A percentile compares a stretch with the other conserved stretches of the same genome.
These are phyloP conservation scores for Phaeodactylum tricornutum DNA, from an alignment of 108 stramenopile species.

Conservation along the genomic window DNA sequence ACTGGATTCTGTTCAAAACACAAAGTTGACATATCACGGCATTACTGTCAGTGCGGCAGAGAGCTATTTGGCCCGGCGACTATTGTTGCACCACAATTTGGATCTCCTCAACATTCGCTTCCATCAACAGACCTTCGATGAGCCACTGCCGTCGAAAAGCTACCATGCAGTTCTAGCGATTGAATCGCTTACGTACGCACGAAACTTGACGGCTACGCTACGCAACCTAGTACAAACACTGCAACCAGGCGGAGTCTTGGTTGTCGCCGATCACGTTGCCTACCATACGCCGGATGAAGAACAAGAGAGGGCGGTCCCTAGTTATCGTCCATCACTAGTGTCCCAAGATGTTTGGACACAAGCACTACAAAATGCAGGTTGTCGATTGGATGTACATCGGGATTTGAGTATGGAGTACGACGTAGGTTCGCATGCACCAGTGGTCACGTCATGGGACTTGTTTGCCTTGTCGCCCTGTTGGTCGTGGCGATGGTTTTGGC, in stretches of 20 bases:
- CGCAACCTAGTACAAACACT: slow-evolving; percentile 12
- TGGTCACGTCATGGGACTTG: too few relatives aligned
- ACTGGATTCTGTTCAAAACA: not conserved
- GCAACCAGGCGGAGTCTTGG: slow-evolving; percentile 14
- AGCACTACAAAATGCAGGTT: not conserved
- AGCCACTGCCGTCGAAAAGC: slow-evolving; percentile 3
- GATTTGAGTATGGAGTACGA: slow-evolving; percentile 5
- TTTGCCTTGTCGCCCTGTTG: too few relatives aligned
- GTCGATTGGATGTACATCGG: not conserved
- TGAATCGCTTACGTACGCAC: slow-evolving; percentile 23
- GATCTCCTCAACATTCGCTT: slow-evolving; percentile 2
- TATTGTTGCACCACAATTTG: not conserved
- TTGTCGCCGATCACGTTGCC: slow-evolving; percentile 23
- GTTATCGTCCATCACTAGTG: not conserved
- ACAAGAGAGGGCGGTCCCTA: not conserved
- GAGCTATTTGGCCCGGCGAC: slow-evolving; percentile 6
- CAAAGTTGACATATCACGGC: slow-evolving; percentile 17
- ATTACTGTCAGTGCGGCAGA: slow-evolving; percentile 22
- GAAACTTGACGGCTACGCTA: slow-evolving; percentile 13
- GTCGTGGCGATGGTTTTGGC: too few relatives aligned
- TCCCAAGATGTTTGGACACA: not conserved
- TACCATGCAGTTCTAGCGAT: slow-evolving; percentile 23
- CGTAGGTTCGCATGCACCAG: too few relatives aligned
- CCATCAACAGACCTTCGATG: slow-evolving; percentile 10
- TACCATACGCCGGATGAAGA: too few relatives aligned